Evolutionary conservation across 78 protist species (phyloP), one percentile per base, ranked within the genome.

Genomic region (Monosiga brevicollis): DNA sequence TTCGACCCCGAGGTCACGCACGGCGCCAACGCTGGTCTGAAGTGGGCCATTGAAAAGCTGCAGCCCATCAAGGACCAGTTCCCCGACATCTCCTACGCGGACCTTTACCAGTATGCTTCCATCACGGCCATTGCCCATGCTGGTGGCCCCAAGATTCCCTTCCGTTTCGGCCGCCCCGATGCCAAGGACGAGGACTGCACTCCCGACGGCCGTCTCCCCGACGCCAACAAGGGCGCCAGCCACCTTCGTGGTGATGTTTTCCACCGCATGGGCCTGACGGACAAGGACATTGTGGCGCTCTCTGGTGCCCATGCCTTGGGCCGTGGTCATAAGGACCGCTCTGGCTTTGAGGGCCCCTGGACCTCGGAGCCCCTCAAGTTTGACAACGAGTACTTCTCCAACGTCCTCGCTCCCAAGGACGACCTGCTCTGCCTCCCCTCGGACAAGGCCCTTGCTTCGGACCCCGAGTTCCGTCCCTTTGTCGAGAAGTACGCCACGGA

Each of bases 241-340:
- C 87, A 76, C 43, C 26, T 91, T 25, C 85, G 93, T 40, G 81
- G 37, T 25, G n/a, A n/a, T n/a, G 54, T 85, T 49, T 91, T 91
- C 85, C 34, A 73, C 54, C 80, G 88, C 55, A 43, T 85, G 81
- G 93, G 93, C 32, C 88, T 91, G 41, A 42, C 84, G 73, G 93
- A 91, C 85, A 70, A 26, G 43, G 93, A 88, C 34, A 91, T 87
- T 10, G 91, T 88, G 32, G 93, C 89, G 32, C 87, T 91, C 43
- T 38, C 80, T 1, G 93, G 93, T 26, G 93, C 93, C 37, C 93
- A 91, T 39, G 81, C 91, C 2, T 76, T 91, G 26, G 93, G 93
- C 9, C 76, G 89, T 23, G 82, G 89, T 83, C 89, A 90, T 78
- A 73, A 2, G 38, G 23, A 2, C 41, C 35, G 86, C 38, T 42